Conservation (phyloP, 1,139 yeast genomes). For the Suhomyces atakaporum region DNA sequence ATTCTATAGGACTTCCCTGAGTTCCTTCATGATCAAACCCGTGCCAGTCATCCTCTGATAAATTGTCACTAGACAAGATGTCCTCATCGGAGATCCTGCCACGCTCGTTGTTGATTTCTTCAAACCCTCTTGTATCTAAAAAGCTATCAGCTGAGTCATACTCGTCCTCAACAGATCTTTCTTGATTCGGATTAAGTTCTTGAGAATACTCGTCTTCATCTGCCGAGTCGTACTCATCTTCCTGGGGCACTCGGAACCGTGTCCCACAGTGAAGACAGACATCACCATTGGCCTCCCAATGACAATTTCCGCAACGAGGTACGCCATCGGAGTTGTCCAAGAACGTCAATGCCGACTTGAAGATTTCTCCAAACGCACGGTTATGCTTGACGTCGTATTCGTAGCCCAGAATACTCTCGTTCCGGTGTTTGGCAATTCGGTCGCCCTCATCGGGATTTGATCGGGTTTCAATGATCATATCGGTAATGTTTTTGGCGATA, state of each 20-base stretch:
- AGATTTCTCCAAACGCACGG: conserved; percentile 50
- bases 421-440: conserved; percentile 24
- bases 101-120: conserved; percentile 17
- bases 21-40: conserved; percentile 15
- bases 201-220: conserved; percentile 29
- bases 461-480: conserved; percentile 30
- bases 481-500: conserved; percentile 33
- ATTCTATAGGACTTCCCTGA: conserved; percentile 12
- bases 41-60: conserved; percentile 15
- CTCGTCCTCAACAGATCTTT: conserved; percentile 13
- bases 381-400: conserved; percentile 39
- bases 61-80: conserved; percentile 10
- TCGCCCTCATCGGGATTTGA: conserved; percentile 23
- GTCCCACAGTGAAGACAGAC: conserved; percentile 58
- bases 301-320: conserved; percentile 75
- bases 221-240: conserved; percentile 31
- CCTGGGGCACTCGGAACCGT: conserved; percentile 34
- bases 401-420: conserved; percentile 31
- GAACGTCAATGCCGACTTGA: conserved; percentile 51
- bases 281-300: conserved; percentile 73
- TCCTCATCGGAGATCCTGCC: conserved; percentile 12
- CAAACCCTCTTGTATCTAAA: conserved; percentile 22
- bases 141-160: conserved; percentile 29
- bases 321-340: conserved; percentile 75
- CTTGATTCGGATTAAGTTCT: not conserved